Conservation (phyloP, 768 basidiomycete genomes). For the Gymnopilus dilepis region DNA sequence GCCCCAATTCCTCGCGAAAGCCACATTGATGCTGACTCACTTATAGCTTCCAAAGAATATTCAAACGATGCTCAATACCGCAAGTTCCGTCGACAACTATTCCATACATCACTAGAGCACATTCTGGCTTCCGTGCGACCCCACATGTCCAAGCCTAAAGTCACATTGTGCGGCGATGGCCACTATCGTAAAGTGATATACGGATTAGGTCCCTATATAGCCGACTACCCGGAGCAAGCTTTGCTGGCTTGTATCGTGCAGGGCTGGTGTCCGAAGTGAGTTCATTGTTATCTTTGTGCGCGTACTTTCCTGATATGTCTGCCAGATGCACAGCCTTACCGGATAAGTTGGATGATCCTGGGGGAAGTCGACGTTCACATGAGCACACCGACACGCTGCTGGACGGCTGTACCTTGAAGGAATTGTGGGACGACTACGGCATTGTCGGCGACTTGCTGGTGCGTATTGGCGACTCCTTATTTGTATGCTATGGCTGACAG, state of each 20-base stretch:
- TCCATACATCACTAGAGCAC: constrained; percentile 31
- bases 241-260: constrained; percentile 25
- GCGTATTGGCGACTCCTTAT: neutral
- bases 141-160: constrained; percentile 33
- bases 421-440: constrained; percentile 40
- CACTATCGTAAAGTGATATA: constrained; percentile 26
- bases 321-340: constrained; percentile 18
- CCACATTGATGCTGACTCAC: neutral
- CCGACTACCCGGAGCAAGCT: constrained; percentile 44
- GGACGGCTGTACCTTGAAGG: constrained; percentile 21
- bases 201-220: constrained; percentile 40
- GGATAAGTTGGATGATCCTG: constrained; percentile 19
- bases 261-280: constrained; percentile 33
- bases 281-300: constrained; percentile 6
- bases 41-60: neutral
- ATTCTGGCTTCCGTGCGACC: constrained; percentile 29
- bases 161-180: constrained; percentile 34
- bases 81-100: constrained; percentile 34
- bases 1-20: neutral
- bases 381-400: constrained; percentile 28
- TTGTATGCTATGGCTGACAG: neutral
- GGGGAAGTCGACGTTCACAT: constrained; percentile 21
- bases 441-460: constrained; percentile 27
- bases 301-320: no score
- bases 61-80: constrained; percentile 22